Conservation (phyloP, 768 basidiomycete species). For the Exsudoporus frostii region DNA sequence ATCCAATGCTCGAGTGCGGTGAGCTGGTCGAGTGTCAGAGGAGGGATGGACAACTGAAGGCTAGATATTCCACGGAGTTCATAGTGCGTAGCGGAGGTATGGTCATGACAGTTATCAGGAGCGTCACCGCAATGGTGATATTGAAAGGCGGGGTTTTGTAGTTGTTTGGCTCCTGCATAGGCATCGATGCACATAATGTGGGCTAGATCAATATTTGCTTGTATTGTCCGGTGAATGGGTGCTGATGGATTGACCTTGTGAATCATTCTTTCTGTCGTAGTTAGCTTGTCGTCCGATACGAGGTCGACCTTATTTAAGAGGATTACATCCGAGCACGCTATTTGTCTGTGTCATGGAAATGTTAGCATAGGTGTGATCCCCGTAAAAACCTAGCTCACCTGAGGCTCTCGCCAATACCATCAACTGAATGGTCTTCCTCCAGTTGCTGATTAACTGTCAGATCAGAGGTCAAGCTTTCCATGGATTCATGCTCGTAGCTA, state of each 20-base stretch:
- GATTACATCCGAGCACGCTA: constrained; percentile 89
- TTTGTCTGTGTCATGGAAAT: constrained; percentile 61
- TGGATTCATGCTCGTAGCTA: constrained; percentile 36
- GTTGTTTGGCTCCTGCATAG: constrained; percentile 52
- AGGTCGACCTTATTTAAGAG: constrained; percentile 91
- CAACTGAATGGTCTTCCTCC: constrained; percentile 66
- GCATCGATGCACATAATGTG: constrained; percentile 79
- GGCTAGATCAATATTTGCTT: constrained; percentile 69
- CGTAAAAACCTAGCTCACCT: constrained; percentile 44
- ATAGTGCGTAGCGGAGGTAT: constrained; percentile 50
- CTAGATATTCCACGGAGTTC: constrained; percentile 81
- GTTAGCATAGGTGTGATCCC: not conserved
- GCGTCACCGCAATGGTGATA: constrained; percentile 34
- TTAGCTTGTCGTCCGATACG: constrained; percentile 44
- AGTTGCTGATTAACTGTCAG: constrained; percentile 63
- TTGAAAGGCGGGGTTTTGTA: constrained; percentile 20
- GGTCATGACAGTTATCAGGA: constrained; percentile 27
- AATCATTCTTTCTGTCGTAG: constrained; percentile 56
- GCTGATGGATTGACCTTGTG: constrained; percentile 77
- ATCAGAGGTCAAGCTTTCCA: constrained; percentile 5
- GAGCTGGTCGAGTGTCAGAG: constrained; percentile 46
- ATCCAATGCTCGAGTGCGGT: constrained; percentile 75
- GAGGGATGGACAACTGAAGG: constrained; percentile 66
- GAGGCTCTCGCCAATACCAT: constrained; percentile 73
- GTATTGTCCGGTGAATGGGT: constrained; percentile 68